Base-by-base conservation (phyloP, 208 protist species). In the Crithidia expoeki region DNA sequence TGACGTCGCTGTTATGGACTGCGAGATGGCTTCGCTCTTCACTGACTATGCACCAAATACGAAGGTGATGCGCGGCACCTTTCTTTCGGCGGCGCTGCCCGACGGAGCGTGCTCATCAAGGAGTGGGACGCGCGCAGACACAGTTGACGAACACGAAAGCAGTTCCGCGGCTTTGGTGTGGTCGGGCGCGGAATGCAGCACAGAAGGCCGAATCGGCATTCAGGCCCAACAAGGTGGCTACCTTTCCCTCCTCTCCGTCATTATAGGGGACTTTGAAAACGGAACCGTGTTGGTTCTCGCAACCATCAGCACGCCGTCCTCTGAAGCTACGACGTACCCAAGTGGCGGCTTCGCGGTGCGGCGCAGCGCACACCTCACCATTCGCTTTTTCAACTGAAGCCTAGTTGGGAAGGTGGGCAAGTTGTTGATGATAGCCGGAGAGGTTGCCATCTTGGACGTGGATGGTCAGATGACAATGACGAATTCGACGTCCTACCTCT, bases 21-120 rank as follows among this genome's bases (percentile, higher is more conserved):
- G 71, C 59, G 65, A 40, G 12, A 33, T 40, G 19, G 71, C 67
- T 5, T 42, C 59, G 10, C 12, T 81, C 7, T 74, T 57, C 53
- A 51, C 59, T 14, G 76, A 79, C 66, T 85, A 78, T 65, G 55
- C 72, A 2, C 76, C 68, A 11, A 71, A 70, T 40, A 51, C 50
- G 19, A 81, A 68, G 2, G 51, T 34, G 12, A n/a, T 81, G 10
- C 16, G 1, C 10, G 1, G 32, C 44, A 27, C 59, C 2, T 49
- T 63, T 38, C 0, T 81, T 4, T 50, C 47, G 0, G 63, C 49
- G 25, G 14, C 28, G 28, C 19, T 65, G 17, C 65, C 65, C 0
- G 49, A 67, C 23, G 57, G 68, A 1, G 42, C 51, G 17, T 67
- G 60, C 38, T n/a, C n/a, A n/a, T n/a, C n/a, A n/a, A n/a, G n/a